Evolutionary conservation across 495 filamentous ascomycete species (phyloP).

Genomic region (Annulohypoxylon stygium): DNA sequence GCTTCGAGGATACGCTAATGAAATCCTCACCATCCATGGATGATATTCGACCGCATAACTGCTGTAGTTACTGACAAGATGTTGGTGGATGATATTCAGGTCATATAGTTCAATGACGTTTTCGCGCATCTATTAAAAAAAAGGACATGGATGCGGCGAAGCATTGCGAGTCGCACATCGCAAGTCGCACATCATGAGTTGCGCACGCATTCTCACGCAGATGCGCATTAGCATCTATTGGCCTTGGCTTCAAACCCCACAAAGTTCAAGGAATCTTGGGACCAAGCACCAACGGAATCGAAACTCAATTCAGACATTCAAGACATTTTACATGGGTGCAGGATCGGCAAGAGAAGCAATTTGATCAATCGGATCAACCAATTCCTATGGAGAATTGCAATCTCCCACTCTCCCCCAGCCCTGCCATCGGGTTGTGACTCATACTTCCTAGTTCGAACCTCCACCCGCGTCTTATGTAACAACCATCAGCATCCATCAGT

Average conservation of each 20-base stretch:
- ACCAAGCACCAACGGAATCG: slow-evolving; percentile 23
- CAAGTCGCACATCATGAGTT: neutral
- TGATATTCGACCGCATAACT: neutral
- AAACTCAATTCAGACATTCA: slow-evolving; percentile 31
- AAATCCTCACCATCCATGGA: neutral
- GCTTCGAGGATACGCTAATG: slow-evolving; percentile 5
- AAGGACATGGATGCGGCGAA: slow-evolving; percentile 8
- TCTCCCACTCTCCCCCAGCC: slow-evolving; percentile 9
- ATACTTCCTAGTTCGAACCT: slow-evolving; percentile 16
- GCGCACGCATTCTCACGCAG: slow-evolving; percentile 12
- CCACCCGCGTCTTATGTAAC: slow-evolving; percentile 1
- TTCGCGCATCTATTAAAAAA: slow-evolving; percentile 1
- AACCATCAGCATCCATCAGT: neutral
- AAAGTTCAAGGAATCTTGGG: slow-evolving; percentile 14
- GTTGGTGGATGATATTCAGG: neutral
- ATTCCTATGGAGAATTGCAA: slow-evolving; percentile 38
- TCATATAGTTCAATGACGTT: neutral
- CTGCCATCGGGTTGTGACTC: slow-evolving; percentile 36
- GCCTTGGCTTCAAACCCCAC: slow-evolving; percentile 30
- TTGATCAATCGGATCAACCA: slow-evolving; percentile 48
- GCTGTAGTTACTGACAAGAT: neutral
- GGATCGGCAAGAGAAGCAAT: slow-evolving; percentile 22
- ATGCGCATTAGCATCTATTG: slow-evolving; percentile 8
- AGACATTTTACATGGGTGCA: slow-evolving; percentile 19
- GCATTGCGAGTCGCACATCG: slow-evolving; percentile 9